Percentiles rank a stretch among this genome's conserved stretches.
phyloP scores from a whole-genome alignment of 1,284 basidiomycete species.

The Trametes hirsuta region DNA sequence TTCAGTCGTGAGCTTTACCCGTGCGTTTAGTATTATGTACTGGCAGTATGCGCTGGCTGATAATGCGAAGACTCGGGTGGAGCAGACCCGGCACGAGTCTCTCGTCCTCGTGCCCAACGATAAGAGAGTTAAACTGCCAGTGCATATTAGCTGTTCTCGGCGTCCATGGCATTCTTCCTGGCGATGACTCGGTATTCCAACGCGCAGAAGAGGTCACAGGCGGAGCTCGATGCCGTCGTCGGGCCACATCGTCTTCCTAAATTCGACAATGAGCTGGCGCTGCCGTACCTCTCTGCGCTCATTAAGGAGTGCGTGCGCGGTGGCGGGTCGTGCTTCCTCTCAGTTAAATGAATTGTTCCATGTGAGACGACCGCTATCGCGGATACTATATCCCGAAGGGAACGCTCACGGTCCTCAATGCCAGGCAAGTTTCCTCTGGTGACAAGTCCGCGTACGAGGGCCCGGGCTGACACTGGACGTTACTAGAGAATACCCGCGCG shows the following conservation, averaged over 20 bases:
- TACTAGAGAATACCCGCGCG: constrained; percentile 6
- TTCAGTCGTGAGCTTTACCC: no score
- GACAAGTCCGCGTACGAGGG: no score
- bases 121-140: no score
- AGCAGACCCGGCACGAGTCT: constrained; percentile 2
- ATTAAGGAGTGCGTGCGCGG: constrained; percentile 27
- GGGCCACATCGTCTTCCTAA: constrained; percentile 24
- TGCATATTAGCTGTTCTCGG: constrained; percentile 22
- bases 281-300: constrained; percentile 25
- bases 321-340: constrained; percentile 25
- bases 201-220: constrained; percentile 32
- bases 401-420: constrained; percentile 20
- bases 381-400: constrained; percentile 31
- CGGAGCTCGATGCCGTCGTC: constrained; percentile 34
- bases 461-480: not conserved
- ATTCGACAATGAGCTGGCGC: constrained; percentile 16
- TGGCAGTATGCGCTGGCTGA: no score
- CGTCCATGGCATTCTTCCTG: constrained; percentile 36
- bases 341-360: constrained; percentile 9
- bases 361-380: constrained; percentile 20
- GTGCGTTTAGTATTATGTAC: no score
- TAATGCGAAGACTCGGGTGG: not conserved
- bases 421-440: constrained; percentile 1
- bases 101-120: not conserved
- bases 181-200: constrained; percentile 40